Evolutionary conservation across 352 stramenopile species (phyloP).

Genomic region (Phytophthora foliorum): DNA sequence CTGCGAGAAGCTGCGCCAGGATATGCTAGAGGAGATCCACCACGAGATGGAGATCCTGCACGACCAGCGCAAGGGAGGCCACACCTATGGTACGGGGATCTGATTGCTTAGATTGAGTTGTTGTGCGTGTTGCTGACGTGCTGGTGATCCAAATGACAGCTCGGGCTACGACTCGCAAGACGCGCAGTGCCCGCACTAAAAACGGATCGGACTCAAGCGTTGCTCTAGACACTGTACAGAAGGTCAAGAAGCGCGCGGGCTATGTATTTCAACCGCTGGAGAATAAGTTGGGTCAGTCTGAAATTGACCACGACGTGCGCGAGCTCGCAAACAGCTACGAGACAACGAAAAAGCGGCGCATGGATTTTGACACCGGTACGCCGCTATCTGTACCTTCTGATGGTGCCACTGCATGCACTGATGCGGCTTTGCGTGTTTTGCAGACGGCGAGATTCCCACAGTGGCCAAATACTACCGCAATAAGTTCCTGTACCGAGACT

Average conservation of each 20-base stretch:
- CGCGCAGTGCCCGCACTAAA: slow-evolving; percentile 76
- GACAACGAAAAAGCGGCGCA: slow-evolving; percentile 74
- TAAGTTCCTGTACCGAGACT: slow-evolving; percentile 82
- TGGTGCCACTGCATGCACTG: slow-evolving; percentile 20
- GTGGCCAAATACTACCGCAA: slow-evolving; percentile 77
- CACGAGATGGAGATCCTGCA: slow-evolving; percentile 87
- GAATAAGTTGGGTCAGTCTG: slow-evolving; percentile 73
- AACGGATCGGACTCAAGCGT: slow-evolving; percentile 42
- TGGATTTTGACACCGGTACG: slow-evolving; percentile 53
- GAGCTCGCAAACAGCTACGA: slow-evolving; percentile 64
- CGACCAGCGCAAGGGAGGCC: slow-evolving; percentile 74
- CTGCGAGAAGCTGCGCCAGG: slow-evolving; percentile 82
- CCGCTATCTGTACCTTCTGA: slow-evolving; percentile 10
- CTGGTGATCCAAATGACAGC: slow-evolving; percentile 37
- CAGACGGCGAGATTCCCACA: slow-evolving; percentile 49
- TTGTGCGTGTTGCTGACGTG: slow-evolving; percentile 5
- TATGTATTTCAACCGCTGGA: slow-evolving; percentile 79
- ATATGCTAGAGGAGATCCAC: slow-evolving; percentile 90
- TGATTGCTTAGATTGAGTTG: background rate
- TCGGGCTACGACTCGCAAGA: slow-evolving; percentile 80
- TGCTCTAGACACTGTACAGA: slow-evolving; percentile 64
- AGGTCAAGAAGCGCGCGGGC: slow-evolving; percentile 76
- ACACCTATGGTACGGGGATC: slow-evolving; percentile 44
- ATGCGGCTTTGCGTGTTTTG: slow-evolving; percentile 22
- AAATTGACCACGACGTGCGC: slow-evolving; percentile 78